These are phyloP conservation scores for Setaria italica DNA, from an alignment of 202 grass and related monocot genomes.

Conservation along the genomic window DNA sequence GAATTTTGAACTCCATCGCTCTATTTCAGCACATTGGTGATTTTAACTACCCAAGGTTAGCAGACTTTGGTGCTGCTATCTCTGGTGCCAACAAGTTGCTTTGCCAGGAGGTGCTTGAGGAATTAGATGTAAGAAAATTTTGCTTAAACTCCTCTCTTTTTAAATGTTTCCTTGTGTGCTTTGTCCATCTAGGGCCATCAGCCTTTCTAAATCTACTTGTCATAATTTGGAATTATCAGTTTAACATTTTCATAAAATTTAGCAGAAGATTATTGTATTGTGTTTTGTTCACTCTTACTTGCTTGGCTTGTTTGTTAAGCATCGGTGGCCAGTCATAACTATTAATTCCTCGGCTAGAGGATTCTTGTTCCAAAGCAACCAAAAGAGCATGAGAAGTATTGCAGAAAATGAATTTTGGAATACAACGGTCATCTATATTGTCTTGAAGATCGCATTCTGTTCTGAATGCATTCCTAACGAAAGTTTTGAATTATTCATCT, in stretches of 20 bases:
- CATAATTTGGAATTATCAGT: conserved; percentile 12
- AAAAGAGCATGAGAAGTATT: conserved; percentile 16
- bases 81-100: conserved; percentile 93
- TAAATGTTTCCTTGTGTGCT: conserved; percentile 32
- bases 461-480: not conserved
- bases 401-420: conserved; percentile 28
- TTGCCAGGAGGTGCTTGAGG: conserved; percentile 92
- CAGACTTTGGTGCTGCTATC: conserved; percentile 97
- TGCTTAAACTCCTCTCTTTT: conserved; percentile 28
- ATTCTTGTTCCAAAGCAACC: not conserved
- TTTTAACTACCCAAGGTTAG: conserved; percentile 86
- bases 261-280: conserved; percentile 15
- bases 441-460: conserved; percentile 20
- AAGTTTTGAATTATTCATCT: not conserved
- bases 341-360: not conserved
- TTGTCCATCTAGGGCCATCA: not conserved
- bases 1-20: conserved; percentile 41
- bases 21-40: conserved; percentile 87
- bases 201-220: not conserved
- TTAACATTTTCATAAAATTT: not conserved
- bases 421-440: conserved; percentile 1
- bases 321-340: too few relatives aligned
- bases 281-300: conserved; percentile 19
- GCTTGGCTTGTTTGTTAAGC: not conserved
- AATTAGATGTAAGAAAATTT: conserved; percentile 91